A percentile compares a stretch with the other conserved stretches of the same genome.
Evolutionary conservation across 2,329 filamentous ascomycete genomes (phyloP).

Genomic region (Phaeomoniella chlamydospora): DNA sequence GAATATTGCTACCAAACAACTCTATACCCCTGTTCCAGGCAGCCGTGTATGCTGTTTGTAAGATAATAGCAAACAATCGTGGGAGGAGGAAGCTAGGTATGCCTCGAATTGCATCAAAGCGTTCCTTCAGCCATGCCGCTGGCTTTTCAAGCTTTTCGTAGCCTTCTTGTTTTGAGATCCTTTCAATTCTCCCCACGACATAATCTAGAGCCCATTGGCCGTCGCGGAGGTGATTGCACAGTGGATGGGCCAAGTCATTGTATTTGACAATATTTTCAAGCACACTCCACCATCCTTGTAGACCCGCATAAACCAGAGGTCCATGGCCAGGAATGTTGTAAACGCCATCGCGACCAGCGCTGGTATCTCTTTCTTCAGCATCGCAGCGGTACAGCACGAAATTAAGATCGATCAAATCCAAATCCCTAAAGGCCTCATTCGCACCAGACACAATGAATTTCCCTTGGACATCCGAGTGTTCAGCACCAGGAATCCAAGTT

Average conservation of each 20-base stretch:
- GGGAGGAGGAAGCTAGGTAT: slow-evolving; percentile 84
- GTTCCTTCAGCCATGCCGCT: slow-evolving; percentile 64
- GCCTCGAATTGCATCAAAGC: slow-evolving; percentile 71
- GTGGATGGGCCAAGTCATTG: slow-evolving; percentile 82
- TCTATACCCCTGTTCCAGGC: slow-evolving; percentile 65
- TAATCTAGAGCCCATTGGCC: slow-evolving; percentile 91
- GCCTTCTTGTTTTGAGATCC: slow-evolving; percentile 47
- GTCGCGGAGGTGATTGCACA: slow-evolving; percentile 83
- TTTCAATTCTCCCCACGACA: slow-evolving; percentile 62
- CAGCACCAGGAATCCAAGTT: slow-evolving; percentile 82
- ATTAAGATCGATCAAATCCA: slow-evolving; percentile 74
- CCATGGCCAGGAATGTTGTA: slow-evolving; percentile 79
- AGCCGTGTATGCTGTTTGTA: slow-evolving; percentile 77
- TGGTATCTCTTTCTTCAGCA: slow-evolving; percentile 71
- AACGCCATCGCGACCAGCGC: slow-evolving; percentile 65
- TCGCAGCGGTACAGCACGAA: slow-evolving; percentile 85
- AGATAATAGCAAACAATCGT: slow-evolving; percentile 79
- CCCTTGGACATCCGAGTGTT: slow-evolving; percentile 72
- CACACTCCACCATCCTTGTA: slow-evolving; percentile 98
- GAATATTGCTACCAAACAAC: slow-evolving; percentile 64
- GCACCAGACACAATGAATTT: slow-evolving; percentile 74
- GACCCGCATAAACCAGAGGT: slow-evolving; percentile 77
- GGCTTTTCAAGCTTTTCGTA: slow-evolving; percentile 51
- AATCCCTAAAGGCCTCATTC: slow-evolving; percentile 59
- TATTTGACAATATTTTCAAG: slow-evolving; percentile 70